These are phyloP conservation scores for Sarocladium strictum DNA, from an alignment of 2,329 filamentous ascomycete species.

Conservation along the genomic window DNA sequence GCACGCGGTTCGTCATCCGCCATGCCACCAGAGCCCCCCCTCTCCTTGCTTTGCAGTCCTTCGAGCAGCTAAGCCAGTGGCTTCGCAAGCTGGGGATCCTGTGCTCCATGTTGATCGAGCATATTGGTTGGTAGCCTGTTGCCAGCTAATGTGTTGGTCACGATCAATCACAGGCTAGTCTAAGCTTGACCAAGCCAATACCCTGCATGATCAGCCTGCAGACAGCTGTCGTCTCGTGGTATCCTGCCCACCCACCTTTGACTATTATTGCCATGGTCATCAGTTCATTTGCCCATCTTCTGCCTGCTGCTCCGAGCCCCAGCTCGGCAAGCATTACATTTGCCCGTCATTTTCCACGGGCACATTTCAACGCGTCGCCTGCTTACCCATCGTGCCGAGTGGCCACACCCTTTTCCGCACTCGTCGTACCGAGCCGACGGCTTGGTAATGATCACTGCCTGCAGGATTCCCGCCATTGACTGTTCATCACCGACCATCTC, in stretches of 20 bases:
- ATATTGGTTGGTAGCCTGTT: not conserved
- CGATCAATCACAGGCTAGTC: not conserved
- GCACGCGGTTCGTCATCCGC: not conserved
- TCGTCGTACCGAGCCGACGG: not conserved
- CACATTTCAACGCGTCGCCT: not conserved
- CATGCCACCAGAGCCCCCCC: not conserved
- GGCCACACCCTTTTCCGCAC: not conserved
- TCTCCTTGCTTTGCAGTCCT: not conserved
- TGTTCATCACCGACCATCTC: constrained; percentile 1
- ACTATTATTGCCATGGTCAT: no score
- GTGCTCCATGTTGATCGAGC: not conserved
- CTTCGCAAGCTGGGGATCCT: not conserved
- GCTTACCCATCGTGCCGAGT: not conserved
- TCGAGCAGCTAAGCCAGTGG: not conserved
- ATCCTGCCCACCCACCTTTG: constrained; percentile 10
- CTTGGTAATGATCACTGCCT: not conserved
- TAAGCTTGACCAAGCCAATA: constrained; percentile 12
- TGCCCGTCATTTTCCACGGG: not conserved
- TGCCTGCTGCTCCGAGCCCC: not conserved
- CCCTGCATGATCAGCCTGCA: constrained; percentile 30
- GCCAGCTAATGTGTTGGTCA: not conserved
- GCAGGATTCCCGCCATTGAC: not conserved
- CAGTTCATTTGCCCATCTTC: no score
- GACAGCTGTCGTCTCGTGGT: constrained; percentile 25
- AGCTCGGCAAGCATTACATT: not conserved